phyloP scores from a whole-genome alignment of 495 filamentous ascomycete genomes.

The Hypoxylon subgilvum region DNA sequence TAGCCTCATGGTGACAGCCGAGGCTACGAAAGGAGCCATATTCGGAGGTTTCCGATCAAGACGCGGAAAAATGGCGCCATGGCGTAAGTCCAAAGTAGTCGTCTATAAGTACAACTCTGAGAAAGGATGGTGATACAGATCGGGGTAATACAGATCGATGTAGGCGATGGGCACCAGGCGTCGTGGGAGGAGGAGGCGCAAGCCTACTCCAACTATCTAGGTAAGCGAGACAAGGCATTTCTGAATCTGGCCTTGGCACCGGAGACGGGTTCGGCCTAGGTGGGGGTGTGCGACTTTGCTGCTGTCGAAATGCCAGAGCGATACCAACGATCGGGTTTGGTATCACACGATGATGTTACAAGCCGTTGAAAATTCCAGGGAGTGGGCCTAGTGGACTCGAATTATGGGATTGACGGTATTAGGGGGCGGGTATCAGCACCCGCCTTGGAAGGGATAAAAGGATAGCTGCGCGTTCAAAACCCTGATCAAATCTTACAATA shows the following conservation, averaged over 20 bases:
- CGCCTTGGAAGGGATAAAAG: conserved; percentile 6
- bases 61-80: conserved; percentile 28
- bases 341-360: conserved; percentile 29
- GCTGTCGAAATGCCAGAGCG: conserved; percentile 3
- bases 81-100: background rate
- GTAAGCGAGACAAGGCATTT: conserved; percentile 4
- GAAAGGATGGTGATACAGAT: conserved; percentile 14
- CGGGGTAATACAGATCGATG: conserved; percentile 10
- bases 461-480: conserved; percentile 1
- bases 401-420: conserved; percentile 2
- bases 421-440: conserved; percentile 8
- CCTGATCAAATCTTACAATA: background rate
- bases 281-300: background rate
- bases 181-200: background rate
- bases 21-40: conserved; percentile 63
- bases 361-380: conserved; percentile 12
- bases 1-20: conserved; percentile 64
- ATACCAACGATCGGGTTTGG: conserved; percentile 8
- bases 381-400: conserved; percentile 1
- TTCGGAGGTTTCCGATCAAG: conserved; percentile 53
- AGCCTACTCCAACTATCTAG: background rate
- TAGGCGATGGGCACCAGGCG: background rate
- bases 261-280: conserved; percentile 5
- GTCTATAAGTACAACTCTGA: background rate
- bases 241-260: conserved; percentile 3